Percentiles rank a stretch among this genome's conserved stretches.
phyloP scores from a whole-genome alignment of 106 monocot genomes.

The Platanthera zijinensis region DNA sequence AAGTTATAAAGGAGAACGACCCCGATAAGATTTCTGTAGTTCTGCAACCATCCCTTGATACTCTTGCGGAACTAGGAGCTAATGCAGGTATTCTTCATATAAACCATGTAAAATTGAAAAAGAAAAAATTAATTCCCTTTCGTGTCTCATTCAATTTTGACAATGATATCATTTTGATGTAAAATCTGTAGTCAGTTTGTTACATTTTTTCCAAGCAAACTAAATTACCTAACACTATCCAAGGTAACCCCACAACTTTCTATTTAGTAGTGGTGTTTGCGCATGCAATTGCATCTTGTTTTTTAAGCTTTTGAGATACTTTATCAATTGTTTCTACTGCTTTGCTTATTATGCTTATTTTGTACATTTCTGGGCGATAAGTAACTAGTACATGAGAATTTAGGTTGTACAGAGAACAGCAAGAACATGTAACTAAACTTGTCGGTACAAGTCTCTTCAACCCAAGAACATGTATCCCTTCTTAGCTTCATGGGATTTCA shows the following conservation, averaged over 20 bases:
- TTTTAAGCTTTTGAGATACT: background rate
- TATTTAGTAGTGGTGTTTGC: background rate
- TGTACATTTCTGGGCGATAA: no score
- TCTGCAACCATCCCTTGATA: constrained; percentile 69
- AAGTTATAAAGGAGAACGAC: constrained; percentile 70
- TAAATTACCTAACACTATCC: constrained; percentile 34
- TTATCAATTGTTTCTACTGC: background rate
- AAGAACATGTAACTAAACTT: no score
- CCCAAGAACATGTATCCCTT: no score
- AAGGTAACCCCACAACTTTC: constrained; percentile 37
- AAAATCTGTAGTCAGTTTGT: background rate
- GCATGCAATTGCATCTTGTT: background rate
- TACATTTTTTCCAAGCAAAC: background rate
- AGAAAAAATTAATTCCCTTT: background rate
- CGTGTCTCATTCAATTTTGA: background rate
- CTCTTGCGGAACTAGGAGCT: constrained; percentile 77
- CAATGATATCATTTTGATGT: background rate
- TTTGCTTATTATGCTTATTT: background rate
- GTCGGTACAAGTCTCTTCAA: no score
- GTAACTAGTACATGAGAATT: no score
- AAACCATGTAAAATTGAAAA: background rate
- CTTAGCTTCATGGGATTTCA: no score
- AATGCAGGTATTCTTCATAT: constrained; percentile 53
- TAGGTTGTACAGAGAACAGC: no score
- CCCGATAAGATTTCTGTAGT: constrained; percentile 80